Base-by-base conservation (phyloP, 2,329 filamentous ascomycete genomes). In the Colletotrichum sp. region DNA sequence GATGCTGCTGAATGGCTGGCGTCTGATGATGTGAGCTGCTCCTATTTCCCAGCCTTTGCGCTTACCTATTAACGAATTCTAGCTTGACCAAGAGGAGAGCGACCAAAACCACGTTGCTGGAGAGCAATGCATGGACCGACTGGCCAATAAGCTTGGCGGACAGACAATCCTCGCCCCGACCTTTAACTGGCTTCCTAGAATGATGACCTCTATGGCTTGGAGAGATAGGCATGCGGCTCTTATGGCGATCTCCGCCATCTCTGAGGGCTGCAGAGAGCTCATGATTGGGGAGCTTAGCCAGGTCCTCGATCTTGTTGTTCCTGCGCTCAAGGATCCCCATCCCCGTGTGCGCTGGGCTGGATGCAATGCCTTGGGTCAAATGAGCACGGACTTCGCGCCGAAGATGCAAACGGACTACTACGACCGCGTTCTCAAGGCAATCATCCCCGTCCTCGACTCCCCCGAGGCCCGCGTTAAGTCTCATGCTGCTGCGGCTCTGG, bases 221-320 rank as follows among this genome's bases (percentile, higher is more conserved):
- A 93, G 95, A 82, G 97, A 99, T 84, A 93, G 96, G 77, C 97
- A 99, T 85, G 97, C 97, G 36, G 97, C 97, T 63, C 91, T 99
- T 69, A 99, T 99, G 97, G 97, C 97, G 29, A 98, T 99, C 77
- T 99, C 96, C 4, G 97, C 97, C 79, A 99, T 99, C 78, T 99
- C 97, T 1, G 97, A 99, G 85, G 97, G 97, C 49, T 99, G 97
- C 83, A 93, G 96, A 75, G 96, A 99, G 30, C 89, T 98, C 77
- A 99, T 99, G 97, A 91, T 98, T 79, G 95, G 95, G 57, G 97
- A 99, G 85, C 90, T 99, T 6, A 95, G 96, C 84, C 96, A 98
- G 83, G 96, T 99, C 27, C 90, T 99, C 64, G 95, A 98, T 78
- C 90, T 99, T 72, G 96, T 99, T n/a, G 92, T 98, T 66, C 97